A percentile compares a stretch with the other conserved stretches of the same genome.
Conservation (phyloP, 2,329 filamentous ascomycete genomes). For the Lachnellula arida region DNA sequence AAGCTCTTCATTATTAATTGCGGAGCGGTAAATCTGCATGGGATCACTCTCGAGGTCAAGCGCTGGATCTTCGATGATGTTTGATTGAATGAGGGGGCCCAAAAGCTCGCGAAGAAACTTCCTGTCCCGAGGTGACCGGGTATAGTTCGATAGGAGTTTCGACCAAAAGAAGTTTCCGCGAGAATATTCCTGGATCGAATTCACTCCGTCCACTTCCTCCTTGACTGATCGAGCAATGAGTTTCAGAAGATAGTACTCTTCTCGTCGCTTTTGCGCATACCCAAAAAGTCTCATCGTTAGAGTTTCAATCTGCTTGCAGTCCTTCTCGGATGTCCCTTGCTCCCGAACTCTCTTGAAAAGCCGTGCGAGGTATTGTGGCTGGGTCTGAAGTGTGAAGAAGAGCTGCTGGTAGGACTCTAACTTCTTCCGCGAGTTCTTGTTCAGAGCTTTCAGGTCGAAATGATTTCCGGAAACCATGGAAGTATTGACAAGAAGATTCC, state of each 20-base stretch:
- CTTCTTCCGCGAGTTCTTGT: conserved; percentile 94
- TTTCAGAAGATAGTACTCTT: conserved; percentile 95
- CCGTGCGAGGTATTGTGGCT: conserved; percentile 87
- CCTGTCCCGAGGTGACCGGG: conserved; percentile 83
- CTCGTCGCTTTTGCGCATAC: conserved; percentile 91
- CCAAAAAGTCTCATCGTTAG: conserved; percentile 96
- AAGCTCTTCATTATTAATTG: conserved; percentile 96
- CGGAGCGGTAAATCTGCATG: conserved; percentile 91
- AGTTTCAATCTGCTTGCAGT: conserved; percentile 86
- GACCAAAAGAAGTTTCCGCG: conserved; percentile 92
- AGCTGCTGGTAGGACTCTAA: conserved; percentile 95
- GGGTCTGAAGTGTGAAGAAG: conserved; percentile 95
- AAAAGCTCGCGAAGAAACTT: conserved; percentile 88
- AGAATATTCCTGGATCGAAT: conserved; percentile 74
- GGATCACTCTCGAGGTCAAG: conserved; percentile 95
- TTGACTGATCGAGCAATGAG: conserved; percentile 76
- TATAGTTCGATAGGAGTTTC: conserved; percentile 80
- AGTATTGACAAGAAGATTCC: conserved; percentile 80
- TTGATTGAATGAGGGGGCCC: conserved; percentile 79
- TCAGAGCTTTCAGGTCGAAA: conserved; percentile 93
- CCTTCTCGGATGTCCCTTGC: conserved; percentile 80
- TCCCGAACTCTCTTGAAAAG: conserved; percentile 82
- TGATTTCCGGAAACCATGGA: conserved; percentile 85
- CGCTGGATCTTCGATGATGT: conserved; percentile 86
- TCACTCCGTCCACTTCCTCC: conserved; percentile 76